Base-by-base conservation (phyloP, 2,329 filamentous ascomycete genomes). In the Rhinocladiella similis region DNA sequence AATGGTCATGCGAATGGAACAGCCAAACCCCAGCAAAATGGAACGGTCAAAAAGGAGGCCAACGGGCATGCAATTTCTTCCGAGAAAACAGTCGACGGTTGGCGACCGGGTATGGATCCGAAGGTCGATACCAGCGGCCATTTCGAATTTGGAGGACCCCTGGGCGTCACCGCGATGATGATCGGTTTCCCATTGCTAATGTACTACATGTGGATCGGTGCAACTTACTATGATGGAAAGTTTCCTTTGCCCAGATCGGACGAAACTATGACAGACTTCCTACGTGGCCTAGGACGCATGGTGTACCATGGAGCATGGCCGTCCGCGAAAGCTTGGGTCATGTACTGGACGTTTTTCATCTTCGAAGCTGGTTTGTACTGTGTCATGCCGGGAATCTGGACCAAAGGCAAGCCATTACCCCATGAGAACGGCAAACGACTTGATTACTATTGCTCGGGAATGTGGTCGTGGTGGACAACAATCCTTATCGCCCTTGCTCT, bases 191-290 rank as follows among this genome's bases (percentile, higher is more conserved):
- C 94, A n/a, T 61, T 87, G 36, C 82, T 99, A 66, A 97, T 97
- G 93, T 97, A 90, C 83, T 97, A 97, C 77, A 96, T 99, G 92
- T 97, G 92, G 92, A 87, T 96, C 73, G 94, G 94, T 49, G 89
- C 93, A 33, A 92, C 87, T 48, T 96, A 93, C 77, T 99, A 97
- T 76, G 79, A 91, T 70, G 93, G 93, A 65, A 86, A 89, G 62
- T 80, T 95, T 50, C 94, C 94, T 14, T 75, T 77, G 42, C 89
- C 85, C 1, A 75, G 76, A 1, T 71, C 83, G 42, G 88, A 83
- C 41, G 82, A 96, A 78, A 86, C 80, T 65, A 83, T 84, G 70
- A 64, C 69, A 12, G 86, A 93, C 16, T 97, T 97, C 70, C 79
- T 83, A 53, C 74, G 79, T 56, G 86, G 96, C 63, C 74, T 97